These are phyloP conservation scores for Hyphodiscus hymeniophilus DNA, from an alignment of 495 filamentous ascomycete genomes.

Conservation along the genomic window DNA sequence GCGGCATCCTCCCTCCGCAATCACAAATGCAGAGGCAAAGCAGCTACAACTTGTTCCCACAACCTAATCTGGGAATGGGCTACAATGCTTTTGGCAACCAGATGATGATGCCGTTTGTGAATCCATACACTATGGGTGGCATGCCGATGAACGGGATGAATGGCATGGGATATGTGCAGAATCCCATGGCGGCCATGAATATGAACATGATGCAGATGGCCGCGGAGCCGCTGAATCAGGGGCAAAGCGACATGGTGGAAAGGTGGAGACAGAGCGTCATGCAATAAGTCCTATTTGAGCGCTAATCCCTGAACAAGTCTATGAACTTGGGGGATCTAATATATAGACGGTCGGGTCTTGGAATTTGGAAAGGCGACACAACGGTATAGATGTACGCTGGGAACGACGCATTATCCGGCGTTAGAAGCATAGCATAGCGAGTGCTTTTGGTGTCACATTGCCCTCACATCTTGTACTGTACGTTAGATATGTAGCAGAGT, in stretches of 20 bases:
- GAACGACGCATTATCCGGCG: no score
- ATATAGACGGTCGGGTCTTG: no score
- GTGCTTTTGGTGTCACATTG: no score
- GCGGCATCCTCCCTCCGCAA: conserved; percentile 24
- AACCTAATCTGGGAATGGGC: conserved; percentile 15
- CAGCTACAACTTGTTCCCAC: conserved; percentile 13
- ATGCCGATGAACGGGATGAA: conserved; percentile 12
- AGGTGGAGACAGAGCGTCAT: conserved; percentile 81
- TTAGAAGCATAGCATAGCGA: no score
- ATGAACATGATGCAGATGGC: conserved; percentile 22
- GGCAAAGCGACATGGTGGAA: conserved; percentile 74
- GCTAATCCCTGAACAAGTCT: no score
- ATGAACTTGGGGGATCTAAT: no score
- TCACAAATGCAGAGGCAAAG: background rate
- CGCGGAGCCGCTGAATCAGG: conserved; percentile 39
- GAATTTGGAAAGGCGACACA: no score
- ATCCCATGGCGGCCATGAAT: conserved; percentile 19
- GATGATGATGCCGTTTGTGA: conserved; percentile 15
- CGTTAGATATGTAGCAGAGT: no score
- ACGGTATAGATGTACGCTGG: no score
- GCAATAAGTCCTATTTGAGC: conserved; percentile 28
- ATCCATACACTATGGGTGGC: conserved; percentile 17
- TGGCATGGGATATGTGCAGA: conserved; percentile 25
- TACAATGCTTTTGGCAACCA: conserved; percentile 3
- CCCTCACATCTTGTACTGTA: no score